Evolutionary conservation across 2,329 filamentous ascomycete genomes (phyloP).

Genomic region (Alternaria postmessia): DNA sequence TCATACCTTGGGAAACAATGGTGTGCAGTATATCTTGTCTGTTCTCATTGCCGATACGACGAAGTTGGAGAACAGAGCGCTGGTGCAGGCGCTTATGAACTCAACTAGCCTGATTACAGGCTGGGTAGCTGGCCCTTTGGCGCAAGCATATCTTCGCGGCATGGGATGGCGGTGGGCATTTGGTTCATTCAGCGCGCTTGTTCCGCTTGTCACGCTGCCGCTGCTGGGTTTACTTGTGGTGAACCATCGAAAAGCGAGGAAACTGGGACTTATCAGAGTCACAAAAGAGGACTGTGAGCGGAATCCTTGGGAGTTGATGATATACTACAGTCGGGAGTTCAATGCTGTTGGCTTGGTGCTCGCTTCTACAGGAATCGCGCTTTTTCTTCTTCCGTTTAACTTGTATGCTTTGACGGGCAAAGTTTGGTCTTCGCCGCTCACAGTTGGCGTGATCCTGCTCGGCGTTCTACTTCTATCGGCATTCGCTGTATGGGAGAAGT

Average conservation of each 20-base stretch:
- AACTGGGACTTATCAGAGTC: slow-evolving; percentile 62
- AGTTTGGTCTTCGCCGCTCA: slow-evolving; percentile 33
- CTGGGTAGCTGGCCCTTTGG: slow-evolving; percentile 31
- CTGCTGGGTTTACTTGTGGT: slow-evolving; percentile 63
- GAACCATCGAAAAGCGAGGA: slow-evolving; percentile 67
- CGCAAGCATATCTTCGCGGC: slow-evolving; percentile 52
- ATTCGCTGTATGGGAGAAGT: slow-evolving; percentile 51
- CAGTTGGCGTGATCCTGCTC: slow-evolving; percentile 46
- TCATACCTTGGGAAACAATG: slow-evolving; percentile 67
- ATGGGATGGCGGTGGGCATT: slow-evolving; percentile 72
- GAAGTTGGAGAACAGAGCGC: slow-evolving; percentile 67
- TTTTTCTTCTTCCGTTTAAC: slow-evolving; percentile 74
- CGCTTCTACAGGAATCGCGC: slow-evolving; percentile 64
- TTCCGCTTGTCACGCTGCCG: slow-evolving; percentile 67
- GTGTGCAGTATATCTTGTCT: slow-evolving; percentile 55
- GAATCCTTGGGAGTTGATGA: slow-evolving; percentile 56
- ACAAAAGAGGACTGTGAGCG: too few species aligned
- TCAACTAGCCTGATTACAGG: slow-evolving; percentile 30
- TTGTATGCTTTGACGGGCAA: slow-evolving; percentile 34
- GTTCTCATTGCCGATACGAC: slow-evolving; percentile 74
- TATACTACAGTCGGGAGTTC: slow-evolving; percentile 67
- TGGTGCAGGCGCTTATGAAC: slow-evolving; percentile 62
- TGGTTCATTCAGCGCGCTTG: slow-evolving; percentile 69
- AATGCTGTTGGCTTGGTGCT: slow-evolving; percentile 69
- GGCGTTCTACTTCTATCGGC: background rate